These are phyloP conservation scores for Microascus cirrosus DNA, from an alignment of 2,329 filamentous ascomycete species.

Conservation along the genomic window DNA sequence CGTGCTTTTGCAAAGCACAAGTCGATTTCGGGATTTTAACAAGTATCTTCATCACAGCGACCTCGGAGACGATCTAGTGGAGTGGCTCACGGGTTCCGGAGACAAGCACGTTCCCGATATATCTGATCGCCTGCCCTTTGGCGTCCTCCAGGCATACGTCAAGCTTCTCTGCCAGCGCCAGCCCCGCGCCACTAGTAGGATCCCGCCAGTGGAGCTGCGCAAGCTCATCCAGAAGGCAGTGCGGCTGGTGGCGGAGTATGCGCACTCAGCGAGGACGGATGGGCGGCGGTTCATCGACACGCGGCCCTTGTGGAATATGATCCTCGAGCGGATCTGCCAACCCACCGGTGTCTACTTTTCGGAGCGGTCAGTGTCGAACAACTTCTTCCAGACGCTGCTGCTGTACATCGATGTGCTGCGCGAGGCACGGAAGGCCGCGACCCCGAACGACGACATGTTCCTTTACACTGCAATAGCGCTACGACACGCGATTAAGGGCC, in stretches of 20 bases:
- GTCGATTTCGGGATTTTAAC: constrained; percentile 31
- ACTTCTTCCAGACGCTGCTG: neutral
- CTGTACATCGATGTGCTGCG: neutral
- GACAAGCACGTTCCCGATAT: neutral
- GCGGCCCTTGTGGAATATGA: neutral
- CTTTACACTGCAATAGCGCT: neutral
- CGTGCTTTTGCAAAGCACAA: constrained; percentile 43
- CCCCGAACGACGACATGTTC: constrained; percentile 2
- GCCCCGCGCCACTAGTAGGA: neutral
- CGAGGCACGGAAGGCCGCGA: neutral
- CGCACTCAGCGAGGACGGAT: neutral
- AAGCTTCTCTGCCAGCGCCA: constrained; percentile 5
- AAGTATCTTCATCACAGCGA: constrained; percentile 36
- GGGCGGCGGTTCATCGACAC: neutral
- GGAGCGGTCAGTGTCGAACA: neutral
- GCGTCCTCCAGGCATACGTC: constrained; percentile 8
- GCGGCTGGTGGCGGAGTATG: constrained; percentile 5
- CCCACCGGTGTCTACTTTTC: neutral
- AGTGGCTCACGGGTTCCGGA: neutral
- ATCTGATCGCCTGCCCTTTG: constrained; percentile 4
- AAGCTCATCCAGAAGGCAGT: constrained; percentile 4
- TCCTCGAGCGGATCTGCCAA: constrained; percentile 1
- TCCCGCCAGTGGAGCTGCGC: neutral
- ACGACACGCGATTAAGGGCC: neutral
- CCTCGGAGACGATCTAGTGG: neutral